phyloP scores from a whole-genome alignment of 805 yeast species.

The Wickerhamomyces tratensis region DNA sequence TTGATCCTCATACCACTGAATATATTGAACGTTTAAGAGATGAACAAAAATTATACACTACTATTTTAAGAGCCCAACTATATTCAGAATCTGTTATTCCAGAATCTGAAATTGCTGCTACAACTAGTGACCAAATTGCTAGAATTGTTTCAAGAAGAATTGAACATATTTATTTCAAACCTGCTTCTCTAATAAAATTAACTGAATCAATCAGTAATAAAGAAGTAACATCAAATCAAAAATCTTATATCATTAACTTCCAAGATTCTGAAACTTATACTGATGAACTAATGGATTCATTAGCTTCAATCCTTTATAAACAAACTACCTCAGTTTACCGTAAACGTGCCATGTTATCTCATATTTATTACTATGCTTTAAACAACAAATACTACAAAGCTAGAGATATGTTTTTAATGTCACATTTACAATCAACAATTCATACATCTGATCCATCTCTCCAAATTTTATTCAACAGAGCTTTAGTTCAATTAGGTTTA shows the following conservation, averaged over 20 bases:
- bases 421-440: constrained; percentile 77
- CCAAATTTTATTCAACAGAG: constrained; percentile 91
- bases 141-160: constrained; percentile 76
- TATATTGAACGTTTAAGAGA: constrained; percentile 85
- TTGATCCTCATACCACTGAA: constrained; percentile 94
- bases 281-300: constrained; percentile 49
- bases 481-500: constrained; percentile 90
- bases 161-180: constrained; percentile 91
- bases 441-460: constrained; percentile 76
- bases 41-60: constrained; percentile 65
- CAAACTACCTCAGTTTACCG: constrained; percentile 63
- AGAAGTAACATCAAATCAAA: constrained; percentile 21
- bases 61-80: constrained; percentile 77
- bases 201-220: constrained; percentile 76
- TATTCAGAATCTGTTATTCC: constrained; percentile 65
- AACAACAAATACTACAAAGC: constrained; percentile 79
- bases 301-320: constrained; percentile 55
- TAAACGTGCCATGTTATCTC: constrained; percentile 75
- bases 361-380: constrained; percentile 86
- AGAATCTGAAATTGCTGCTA: constrained; percentile 19
- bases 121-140: constrained; percentile 42
- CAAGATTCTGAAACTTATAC: constrained; percentile 29
- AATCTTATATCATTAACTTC: constrained; percentile 18
- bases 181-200: constrained; percentile 57
- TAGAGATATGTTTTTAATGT: constrained; percentile 77